Evolutionary conservation across 2,329 filamentous ascomycete genomes (phyloP), one percentile per base, ranked within the genome.

Genomic region (Cephalotrichum gorgonifer): DNA sequence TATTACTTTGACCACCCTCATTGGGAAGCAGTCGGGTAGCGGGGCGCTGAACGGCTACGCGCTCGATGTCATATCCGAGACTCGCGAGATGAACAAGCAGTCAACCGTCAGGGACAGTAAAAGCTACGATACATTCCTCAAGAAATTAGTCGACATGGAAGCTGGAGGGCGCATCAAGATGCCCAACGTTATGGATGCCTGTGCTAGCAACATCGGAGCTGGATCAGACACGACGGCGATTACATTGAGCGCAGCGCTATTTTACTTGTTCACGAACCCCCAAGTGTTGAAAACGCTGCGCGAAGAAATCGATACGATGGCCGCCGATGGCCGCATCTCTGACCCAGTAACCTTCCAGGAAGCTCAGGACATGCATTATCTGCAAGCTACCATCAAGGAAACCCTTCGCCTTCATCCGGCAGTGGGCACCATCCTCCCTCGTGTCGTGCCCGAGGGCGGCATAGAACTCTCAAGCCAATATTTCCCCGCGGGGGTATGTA

Each of bases 141-240:
- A n/a, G n/a, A n/a, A n/a, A n/a, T n/a, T n/a, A n/a, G n/a, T n/a
- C n/a, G n/a, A n/a, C n/a, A n/a, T n/a, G n/a, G 89, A 54, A 66
- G 90, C 2, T 84, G 89, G 62, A 74, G 76, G 58, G 82, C n/a
- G n/a, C n/a, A 87, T 46, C 73, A 81, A 58, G 86, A 90, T 53
- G 78, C 89, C 14, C 83, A 87, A 52, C 83, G 83, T 0, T 88
- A 2, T 82, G 83, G 0, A 81, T 84, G 67, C 59, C 73, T 59
- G 26, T 11, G 27, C 57, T 3, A 52, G 54, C 2, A 72, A 70
- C 45, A 57, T 72, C 15, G 57, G 57, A 0, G 67, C 68, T 0
- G 68, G 68, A 0, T 62, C 60, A 22, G 67, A 70, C 30, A 78
- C 75, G 0, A 78, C 74, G 0, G 66, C 71, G 2, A 71, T 75